Evolutionary conservation across 768 basidiomycete species (phyloP).

Genomic region (Lactarius evosmus): DNA sequence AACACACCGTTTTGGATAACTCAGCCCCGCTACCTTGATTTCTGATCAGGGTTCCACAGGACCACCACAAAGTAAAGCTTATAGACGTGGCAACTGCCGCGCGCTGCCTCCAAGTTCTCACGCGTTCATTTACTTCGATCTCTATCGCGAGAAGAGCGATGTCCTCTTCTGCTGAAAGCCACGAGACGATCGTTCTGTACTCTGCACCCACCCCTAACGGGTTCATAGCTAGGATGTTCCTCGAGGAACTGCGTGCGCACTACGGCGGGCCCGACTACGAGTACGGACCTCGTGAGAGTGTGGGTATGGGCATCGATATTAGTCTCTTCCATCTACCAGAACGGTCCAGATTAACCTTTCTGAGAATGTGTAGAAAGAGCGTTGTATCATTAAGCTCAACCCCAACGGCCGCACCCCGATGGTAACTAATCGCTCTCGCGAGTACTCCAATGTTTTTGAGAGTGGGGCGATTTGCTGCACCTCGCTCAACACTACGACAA

Average conservation of each 20-base stretch:
- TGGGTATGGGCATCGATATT: not conserved
- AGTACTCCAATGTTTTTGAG: slow-evolving; percentile 70
- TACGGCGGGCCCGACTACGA: slow-evolving; percentile 48
- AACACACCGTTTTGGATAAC: not conserved
- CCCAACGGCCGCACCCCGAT: slow-evolving; percentile 73
- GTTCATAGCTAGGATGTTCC: slow-evolving; percentile 46
- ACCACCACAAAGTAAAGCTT: not conserved
- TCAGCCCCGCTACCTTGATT: not conserved
- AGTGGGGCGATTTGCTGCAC: slow-evolving; percentile 82
- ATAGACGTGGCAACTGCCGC: not conserved
- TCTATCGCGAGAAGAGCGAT: slow-evolving; percentile 8
- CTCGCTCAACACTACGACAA: slow-evolving; percentile 79
- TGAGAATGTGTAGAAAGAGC: slow-evolving; percentile 74
- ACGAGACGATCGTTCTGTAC: slow-evolving; percentile 33
- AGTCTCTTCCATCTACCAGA: slow-evolving; percentile 35
- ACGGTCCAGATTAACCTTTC: slow-evolving; percentile 52
- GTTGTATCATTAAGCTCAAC: slow-evolving; percentile 73
- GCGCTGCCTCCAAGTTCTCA: not conserved
- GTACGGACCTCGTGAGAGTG: slow-evolving; percentile 33
- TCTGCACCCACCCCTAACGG: slow-evolving; percentile 54
- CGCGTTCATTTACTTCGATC: not conserved
- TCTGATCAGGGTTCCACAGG: not conserved
- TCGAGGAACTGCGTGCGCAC: slow-evolving; percentile 54
- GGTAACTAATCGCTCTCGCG: slow-evolving; percentile 56
- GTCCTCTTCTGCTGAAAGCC: slow-evolving; percentile 10